Base-by-base conservation (phyloP, 768 basidiomycete species). In the Thelephora ganbajun region DNA sequence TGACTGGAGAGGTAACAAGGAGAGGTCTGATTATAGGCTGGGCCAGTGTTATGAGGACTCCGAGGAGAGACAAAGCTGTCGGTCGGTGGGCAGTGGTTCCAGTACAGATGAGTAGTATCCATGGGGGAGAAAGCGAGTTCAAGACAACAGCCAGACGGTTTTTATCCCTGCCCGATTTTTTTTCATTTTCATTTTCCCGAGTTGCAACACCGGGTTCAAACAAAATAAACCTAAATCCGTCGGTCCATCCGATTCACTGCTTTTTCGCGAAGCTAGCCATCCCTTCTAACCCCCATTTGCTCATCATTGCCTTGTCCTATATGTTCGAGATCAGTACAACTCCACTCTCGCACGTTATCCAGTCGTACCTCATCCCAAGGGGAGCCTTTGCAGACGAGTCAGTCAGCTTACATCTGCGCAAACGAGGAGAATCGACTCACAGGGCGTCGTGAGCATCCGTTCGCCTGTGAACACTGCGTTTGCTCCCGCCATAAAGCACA, bases 391-490 rank as follows among this genome's bases (percentile, higher is more conserved):
- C 46, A 9, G 26, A 30, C 26, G 5, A 9, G 9, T 30, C 26
- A 30, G 26, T 30, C 26, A 4, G 4, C 26, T 30, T 30, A 9
- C 45, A 49, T 35, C 36, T 30, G 35, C 42, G 20, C 35, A 39
- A 47, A 43, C 35, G 47, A 57, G 12, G 34, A 43, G 37, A 42
- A 50, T 45, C 23, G 30, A 71, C 86, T 67, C 57, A 84, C 92
- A 96, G 42, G 93, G 91, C 12, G 94, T 98, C 11, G 94, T 98
- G 54, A 98, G 64, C 94, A 98, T 98, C 56, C 82, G 74, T 60
- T 97, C 94, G 37, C 93, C 94, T n/a, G 94, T 98, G 63, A 98
- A 98, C 51, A 98, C 83, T 18, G 94, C 94, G 59, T 98, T 98
- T 18, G 93, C 94, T 19, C 94, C 94, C 0, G 94, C 92, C 86